Evolutionary conservation across 371 early-diverging fungal species (phyloP).

Genomic region (Mucor mucedo): DNA sequence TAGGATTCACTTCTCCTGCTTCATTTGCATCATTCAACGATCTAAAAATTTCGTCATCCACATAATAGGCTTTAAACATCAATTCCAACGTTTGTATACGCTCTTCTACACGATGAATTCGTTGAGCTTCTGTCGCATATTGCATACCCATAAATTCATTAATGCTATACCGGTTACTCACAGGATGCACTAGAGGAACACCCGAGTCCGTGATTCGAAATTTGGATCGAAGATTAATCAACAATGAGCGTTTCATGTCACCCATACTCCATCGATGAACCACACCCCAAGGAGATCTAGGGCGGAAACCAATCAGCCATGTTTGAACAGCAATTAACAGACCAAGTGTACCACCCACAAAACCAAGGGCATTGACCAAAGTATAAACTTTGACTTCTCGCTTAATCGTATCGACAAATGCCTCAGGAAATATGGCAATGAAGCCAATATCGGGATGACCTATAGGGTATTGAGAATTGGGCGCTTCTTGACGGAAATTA

Average conservation of each 20-base stretch:
- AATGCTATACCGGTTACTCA: conserved; percentile 49
- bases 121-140: conserved; percentile 41
- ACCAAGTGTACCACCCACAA: conserved; percentile 58
- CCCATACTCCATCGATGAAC: conserved; percentile 56
- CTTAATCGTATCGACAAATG: conserved; percentile 26
- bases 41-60: conserved; percentile 49
- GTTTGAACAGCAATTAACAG: conserved; percentile 43
- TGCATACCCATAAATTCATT: conserved; percentile 29
- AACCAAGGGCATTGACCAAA: conserved; percentile 54
- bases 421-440: conserved; percentile 37
- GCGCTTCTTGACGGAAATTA: conserved; percentile 44
- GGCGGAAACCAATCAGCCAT: conserved; percentile 56
- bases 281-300: conserved; percentile 58
- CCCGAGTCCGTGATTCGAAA: conserved; percentile 48
- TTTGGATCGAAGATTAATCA: conserved; percentile 41
- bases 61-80: conserved; percentile 43
- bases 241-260: conserved; percentile 45
- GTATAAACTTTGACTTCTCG: conserved; percentile 57
- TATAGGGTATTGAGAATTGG: conserved; percentile 41
- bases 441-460: conserved; percentile 40
- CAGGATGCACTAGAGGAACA: conserved; percentile 54
- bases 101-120: conserved; percentile 40
- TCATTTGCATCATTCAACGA: conserved; percentile 37
- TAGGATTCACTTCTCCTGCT: not conserved
- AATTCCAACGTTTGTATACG: conserved; percentile 40